A percentile compares a stretch with the other conserved stretches of the same genome.
Conservation (phyloP, 2,329 filamentous ascomycete genomes). For the Neurospora sp. region DNA sequence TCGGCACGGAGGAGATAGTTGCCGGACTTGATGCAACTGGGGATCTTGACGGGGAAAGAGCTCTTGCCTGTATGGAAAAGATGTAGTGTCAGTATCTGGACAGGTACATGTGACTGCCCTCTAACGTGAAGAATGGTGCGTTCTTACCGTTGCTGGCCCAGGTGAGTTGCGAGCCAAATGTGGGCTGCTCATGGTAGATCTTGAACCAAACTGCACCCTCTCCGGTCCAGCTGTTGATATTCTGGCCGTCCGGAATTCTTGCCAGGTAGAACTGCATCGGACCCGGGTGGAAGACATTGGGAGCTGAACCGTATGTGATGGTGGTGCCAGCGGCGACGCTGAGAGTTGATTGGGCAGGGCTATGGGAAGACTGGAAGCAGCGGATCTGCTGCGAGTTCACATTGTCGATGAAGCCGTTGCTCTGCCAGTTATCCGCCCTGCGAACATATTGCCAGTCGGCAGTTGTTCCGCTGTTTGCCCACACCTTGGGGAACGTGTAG, state of each 20-base stretch:
- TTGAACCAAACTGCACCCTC: slow-evolving; percentile 33
- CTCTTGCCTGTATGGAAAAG: slow-evolving; percentile 17
- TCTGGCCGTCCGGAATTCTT: slow-evolving; percentile 27
- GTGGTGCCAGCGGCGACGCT: slow-evolving; percentile 34
- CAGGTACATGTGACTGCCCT: background rate
- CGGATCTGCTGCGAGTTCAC: slow-evolving; percentile 37
- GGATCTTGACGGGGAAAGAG: slow-evolving; percentile 31
- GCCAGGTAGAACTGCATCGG: slow-evolving; percentile 31
- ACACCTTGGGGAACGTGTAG: slow-evolving; percentile 29
- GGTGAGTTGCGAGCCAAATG: slow-evolving; percentile 27
- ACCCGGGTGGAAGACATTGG: slow-evolving; percentile 31
- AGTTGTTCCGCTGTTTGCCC: slow-evolving; percentile 14
- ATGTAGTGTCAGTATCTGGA: background rate
- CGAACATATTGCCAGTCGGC: slow-evolving; percentile 36
- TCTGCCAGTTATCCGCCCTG: slow-evolving; percentile 39
- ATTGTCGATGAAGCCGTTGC: slow-evolving; percentile 38
- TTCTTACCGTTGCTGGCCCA: slow-evolving; percentile 30
- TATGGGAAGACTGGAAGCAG: slow-evolving; percentile 35
- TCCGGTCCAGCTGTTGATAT: slow-evolving; percentile 26
- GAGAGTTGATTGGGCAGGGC: slow-evolving; percentile 28
- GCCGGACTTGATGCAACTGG: slow-evolving; percentile 31
- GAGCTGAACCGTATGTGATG: slow-evolving; percentile 31
- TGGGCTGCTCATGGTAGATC: slow-evolving; percentile 32
- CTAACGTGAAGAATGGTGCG: background rate
- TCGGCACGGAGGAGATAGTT: slow-evolving; percentile 39